Conservation (phyloP, 495 filamentous ascomycete species). For the Penicillium salamii region DNA sequence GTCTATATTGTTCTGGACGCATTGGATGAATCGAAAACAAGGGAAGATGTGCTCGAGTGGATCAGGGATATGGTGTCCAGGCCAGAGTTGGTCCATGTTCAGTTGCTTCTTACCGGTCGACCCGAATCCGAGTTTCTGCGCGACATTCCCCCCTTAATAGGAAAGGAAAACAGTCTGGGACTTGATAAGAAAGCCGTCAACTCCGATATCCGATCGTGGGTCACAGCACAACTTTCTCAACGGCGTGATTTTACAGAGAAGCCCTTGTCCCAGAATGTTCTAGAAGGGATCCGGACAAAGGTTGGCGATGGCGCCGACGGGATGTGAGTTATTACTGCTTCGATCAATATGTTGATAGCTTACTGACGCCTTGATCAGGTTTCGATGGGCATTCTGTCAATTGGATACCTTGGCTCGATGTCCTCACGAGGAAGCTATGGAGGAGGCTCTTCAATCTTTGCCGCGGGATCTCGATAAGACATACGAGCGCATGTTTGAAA, state of each 20-base stretch:
- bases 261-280: conserved; percentile 13
- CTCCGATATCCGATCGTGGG: conserved; percentile 26
- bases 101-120: conserved; percentile 27
- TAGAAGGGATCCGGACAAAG: conserved; percentile 13
- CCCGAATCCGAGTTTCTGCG: conserved; percentile 24
- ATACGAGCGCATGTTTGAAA: conserved; percentile 28
- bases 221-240: conserved; percentile 19
- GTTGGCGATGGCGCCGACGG: conserved; percentile 28
- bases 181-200: conserved; percentile 19
- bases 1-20: conserved; percentile 26
- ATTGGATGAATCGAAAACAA: conserved; percentile 28
- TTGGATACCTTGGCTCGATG: conserved; percentile 34
- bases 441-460: conserved; percentile 26
- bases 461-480: conserved; percentile 36
- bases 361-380: conserved; percentile 27
- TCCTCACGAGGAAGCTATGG: conserved; percentile 14
- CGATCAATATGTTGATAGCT: conserved; percentile 7
- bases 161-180: conserved; percentile 9
- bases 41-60: conserved; percentile 15
- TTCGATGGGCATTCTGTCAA: conserved; percentile 42
- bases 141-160: conserved; percentile 12
- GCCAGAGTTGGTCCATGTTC: conserved; percentile 13
- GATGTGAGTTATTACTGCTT: conserved; percentile 27
- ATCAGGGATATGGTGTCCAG: conserved; percentile 19
- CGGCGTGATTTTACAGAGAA: conserved; percentile 22